Evolutionary conservation across 1,139 yeast genomes (phyloP).

Genomic region (Blastobotrys serpentis): DNA sequence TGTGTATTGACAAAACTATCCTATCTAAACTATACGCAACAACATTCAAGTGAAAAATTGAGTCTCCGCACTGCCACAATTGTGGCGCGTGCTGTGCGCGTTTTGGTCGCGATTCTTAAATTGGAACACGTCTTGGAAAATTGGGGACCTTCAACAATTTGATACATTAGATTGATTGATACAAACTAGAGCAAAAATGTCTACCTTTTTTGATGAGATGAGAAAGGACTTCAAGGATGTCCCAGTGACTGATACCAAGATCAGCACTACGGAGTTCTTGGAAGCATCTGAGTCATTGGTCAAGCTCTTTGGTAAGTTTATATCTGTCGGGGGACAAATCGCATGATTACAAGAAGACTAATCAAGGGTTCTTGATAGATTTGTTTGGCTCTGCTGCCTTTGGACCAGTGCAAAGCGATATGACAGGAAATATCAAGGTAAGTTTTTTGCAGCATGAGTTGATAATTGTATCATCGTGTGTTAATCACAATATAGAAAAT

Average conservation of each 20-base stretch:
- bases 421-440: slow-evolving; percentile 75
- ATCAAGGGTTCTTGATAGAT: slow-evolving; percentile 33
- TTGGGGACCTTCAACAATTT: not conserved
- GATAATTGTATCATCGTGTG: too few species aligned
- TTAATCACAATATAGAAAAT: slow-evolving; percentile 46
- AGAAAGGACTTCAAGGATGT: slow-evolving; percentile 75
- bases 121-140: slow-evolving; percentile 3
- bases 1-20: too few species aligned
- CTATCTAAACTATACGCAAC: too few species aligned
- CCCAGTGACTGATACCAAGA: slow-evolving; percentile 51
- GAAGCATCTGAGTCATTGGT: slow-evolving; percentile 85
- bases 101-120: too few species aligned
- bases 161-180: not conserved
- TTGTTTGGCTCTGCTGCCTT: slow-evolving; percentile 84
- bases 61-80: not conserved
- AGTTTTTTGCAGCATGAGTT: slow-evolving; percentile 10
- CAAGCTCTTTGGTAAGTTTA: slow-evolving; percentile 64
- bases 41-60: too few species aligned
- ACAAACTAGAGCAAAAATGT: not conserved
- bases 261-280: slow-evolving; percentile 71
- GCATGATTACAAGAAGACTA: too few species aligned
- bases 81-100: slow-evolving; percentile 2
- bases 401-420: slow-evolving; percentile 79
- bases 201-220: slow-evolving; percentile 74
- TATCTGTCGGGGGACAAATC: too few species aligned